These are phyloP conservation scores for Leccinum olivaceopallidum DNA, from an alignment of 768 basidiomycete genomes.

Conservation along the genomic window DNA sequence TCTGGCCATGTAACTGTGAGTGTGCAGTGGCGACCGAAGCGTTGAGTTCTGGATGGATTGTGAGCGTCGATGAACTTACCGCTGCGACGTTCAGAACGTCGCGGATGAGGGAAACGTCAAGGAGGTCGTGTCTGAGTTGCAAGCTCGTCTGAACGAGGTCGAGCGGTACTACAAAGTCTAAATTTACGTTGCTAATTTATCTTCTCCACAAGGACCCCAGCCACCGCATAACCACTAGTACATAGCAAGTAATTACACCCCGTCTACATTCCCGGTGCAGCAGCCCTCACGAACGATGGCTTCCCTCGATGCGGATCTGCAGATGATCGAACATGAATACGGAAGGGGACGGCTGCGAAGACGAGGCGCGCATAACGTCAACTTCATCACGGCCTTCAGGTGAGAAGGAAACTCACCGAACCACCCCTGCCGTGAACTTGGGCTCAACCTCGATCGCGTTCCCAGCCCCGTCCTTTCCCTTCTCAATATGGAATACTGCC, in stretches of 20 bases:
- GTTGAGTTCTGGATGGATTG: conserved; percentile 4
- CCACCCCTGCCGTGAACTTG: conserved; percentile 33
- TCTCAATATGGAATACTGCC: conserved; percentile 24
- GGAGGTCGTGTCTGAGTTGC: conserved; percentile 14
- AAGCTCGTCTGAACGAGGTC: conserved; percentile 4
- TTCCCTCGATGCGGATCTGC: conserved; percentile 29
- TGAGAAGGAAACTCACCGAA: conserved; percentile 27
- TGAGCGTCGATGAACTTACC: conserved; percentile 10
- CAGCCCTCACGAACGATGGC: conserved; percentile 15
- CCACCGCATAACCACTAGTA: conserved; percentile 18
- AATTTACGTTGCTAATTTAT: conserved; percentile 25
- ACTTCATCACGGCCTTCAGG: conserved; percentile 2
- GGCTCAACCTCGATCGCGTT: conserved; percentile 27
- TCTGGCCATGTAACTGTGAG: conserved; percentile 30
- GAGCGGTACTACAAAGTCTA: conserved; percentile 7
- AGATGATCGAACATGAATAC: conserved; percentile 31
- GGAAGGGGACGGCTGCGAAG: conserved; percentile 32
- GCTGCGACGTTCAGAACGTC: conserved; percentile 13
- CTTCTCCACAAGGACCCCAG: conserved; percentile 17
- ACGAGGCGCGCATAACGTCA: conserved; percentile 14
- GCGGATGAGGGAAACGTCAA: conserved; percentile 9
- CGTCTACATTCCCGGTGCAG: neutral
- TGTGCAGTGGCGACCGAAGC: conserved; percentile 10
- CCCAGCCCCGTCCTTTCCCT: conserved; percentile 25
- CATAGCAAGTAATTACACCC: neutral